Percentiles rank a stretch among this genome's conserved stretches.
Evolutionary conservation across 495 filamentous ascomycete species (phyloP).

Genomic region (Aspergillus homomorphus): DNA sequence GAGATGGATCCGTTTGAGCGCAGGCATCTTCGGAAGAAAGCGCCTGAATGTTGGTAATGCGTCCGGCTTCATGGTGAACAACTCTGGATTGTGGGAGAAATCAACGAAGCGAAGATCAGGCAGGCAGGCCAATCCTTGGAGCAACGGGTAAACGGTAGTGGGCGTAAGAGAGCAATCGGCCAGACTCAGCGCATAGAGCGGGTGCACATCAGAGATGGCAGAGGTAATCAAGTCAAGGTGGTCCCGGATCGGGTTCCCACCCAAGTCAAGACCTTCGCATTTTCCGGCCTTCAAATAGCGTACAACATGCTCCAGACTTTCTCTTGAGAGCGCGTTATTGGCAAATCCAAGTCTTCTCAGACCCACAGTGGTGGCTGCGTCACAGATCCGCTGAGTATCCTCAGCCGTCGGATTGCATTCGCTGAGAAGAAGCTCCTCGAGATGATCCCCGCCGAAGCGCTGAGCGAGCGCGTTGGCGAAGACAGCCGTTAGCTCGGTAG

Average conservation of each 20-base stretch:
- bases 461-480: constrained; percentile 73
- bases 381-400: constrained; percentile 69
- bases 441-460: constrained; percentile 66
- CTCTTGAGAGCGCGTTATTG: constrained; percentile 69
- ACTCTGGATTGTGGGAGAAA: constrained; percentile 78
- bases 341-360: constrained; percentile 76
- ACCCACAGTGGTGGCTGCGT: constrained; percentile 70
- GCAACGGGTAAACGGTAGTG: constrained; percentile 64
- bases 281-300: constrained; percentile 67
- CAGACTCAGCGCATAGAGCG: constrained; percentile 78
- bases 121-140: constrained; percentile 70
- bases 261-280: constrained; percentile 90
- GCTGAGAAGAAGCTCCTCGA: constrained; percentile 82
- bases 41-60: constrained; percentile 73
- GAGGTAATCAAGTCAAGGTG: constrained; percentile 65
- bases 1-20: constrained; percentile 81
- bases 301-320: constrained; percentile 71
- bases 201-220: constrained; percentile 57
- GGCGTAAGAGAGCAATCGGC: constrained; percentile 82
- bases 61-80: constrained; percentile 73
- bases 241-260: constrained; percentile 78
- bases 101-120: constrained; percentile 85
- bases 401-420: constrained; percentile 69
- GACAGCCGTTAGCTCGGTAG: constrained; percentile 52
- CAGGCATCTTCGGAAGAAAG: constrained; percentile 78